Base-by-base conservation (phyloP, 139 green algal species). In the Chlorella vulgaris region DNA sequence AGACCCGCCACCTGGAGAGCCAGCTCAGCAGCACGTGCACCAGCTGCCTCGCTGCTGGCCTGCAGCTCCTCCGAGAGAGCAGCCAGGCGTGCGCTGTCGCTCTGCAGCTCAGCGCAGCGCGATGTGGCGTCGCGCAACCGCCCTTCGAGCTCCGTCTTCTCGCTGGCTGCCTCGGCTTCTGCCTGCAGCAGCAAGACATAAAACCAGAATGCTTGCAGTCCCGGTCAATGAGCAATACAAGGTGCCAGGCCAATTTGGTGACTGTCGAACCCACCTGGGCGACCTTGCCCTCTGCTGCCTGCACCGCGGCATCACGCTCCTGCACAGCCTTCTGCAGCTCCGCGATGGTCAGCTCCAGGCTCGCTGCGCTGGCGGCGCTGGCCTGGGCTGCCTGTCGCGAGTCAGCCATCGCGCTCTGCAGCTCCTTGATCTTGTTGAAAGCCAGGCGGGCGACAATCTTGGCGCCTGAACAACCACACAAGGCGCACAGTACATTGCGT, bases 361-460 rank as follows among this genome's bases (percentile, higher is more conserved):
- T 51, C 29, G 39, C 39, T 21, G 58, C n/a, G 8, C 26, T 26
- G 18, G 58, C 74, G 18, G 40, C 33, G 47, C 69, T 76, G 55
- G 35, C 26, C 0, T 42, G 28, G 0, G 36, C 5, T 0, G 24
- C 35, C 65, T 33, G 5, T 4, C 50, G 55, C 47, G 35, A 35
- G 36, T 78, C 33, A 1, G 43, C 74, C 78, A 83, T 39, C 28
- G 21, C 47, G 28, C 7, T 10, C 36, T 83, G 61, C 63, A 86
- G 35, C 3, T 28, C 51, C 26, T 42, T 31, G 33, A 86, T 86
- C n/a, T 78, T 83, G 6, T 86, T 40, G 35, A 86, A 86, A 1
- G 63, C 36, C 21, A 78, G 62, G 24, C n/a, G 29, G 4, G 81
- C 35, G 3, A 86, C 81, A 13, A 77, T 47, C 61, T 86, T 86